Base-by-base conservation (phyloP, 106 monocot species). In the Acorus gramineus region DNA sequence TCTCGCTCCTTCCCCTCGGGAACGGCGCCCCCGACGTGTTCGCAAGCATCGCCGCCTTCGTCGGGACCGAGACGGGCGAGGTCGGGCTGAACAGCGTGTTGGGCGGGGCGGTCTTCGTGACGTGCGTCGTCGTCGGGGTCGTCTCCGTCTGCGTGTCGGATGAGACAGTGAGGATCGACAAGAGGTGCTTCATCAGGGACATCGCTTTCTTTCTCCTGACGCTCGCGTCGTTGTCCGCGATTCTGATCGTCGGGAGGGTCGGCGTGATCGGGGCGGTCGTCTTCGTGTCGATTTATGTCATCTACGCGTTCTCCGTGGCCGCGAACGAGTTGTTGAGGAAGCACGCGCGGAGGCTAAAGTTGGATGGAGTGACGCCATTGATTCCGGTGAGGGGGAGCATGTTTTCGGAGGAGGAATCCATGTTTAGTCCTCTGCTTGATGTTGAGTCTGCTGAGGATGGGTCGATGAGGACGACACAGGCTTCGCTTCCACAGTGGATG, bases 11-110 rank as follows among this genome's bases (percentile, higher is more conserved):
- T 69, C 91, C 96, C 0, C 72, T 98, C 11, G 96, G 96, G 8
- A 98, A 98, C 66, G 96, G 96, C 2, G 91, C 96, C 14, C 96
- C 96, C 2, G 91, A 98, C 71, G 96, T 98, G 42, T 98, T 98
- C 53, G 78, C 87, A 2, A 98, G 91, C 63, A 88, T 92, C 14
- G 96, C 91, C 0, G 86, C 96, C 2, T 91, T 92, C 55, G 57
- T 98, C 11, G 91, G 96, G 1, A 78, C 67, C 2, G 88, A 77
- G 4, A 77, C 80, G 49, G 85, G 91, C 3, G 91, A 98, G 13
- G 91, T 98, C 42, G 96, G 91, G 57, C 65, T 98, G 43, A 98
- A 98, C 47, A 85, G 91, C 49, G 96, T 98, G 46, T 62, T 98
- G 52, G 96, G 91, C 14, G 96, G 96, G 4, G 91, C 96, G 4